These are phyloP conservation scores for Phylloboletellus chloephorus DNA, from an alignment of 1,284 basidiomycete genomes.

Conservation along the genomic window DNA sequence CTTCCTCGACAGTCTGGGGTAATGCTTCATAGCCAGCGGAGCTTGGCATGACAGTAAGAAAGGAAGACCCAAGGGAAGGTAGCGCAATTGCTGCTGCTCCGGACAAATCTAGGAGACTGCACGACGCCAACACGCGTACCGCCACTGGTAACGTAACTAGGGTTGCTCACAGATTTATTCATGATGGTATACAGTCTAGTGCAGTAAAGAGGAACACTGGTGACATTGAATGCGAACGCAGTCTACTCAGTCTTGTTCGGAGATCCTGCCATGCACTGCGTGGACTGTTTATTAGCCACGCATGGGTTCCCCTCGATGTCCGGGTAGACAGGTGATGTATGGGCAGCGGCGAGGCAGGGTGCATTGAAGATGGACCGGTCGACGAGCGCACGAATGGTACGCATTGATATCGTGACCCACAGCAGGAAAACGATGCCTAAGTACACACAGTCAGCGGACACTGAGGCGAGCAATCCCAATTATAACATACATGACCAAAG, in stretches of 20 bases:
- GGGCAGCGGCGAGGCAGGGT: constrained; percentile 30
- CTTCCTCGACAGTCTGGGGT: constrained; percentile 53
- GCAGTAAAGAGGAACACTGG: no score
- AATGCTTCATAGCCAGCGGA: constrained; percentile 63
- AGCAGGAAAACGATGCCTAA: constrained; percentile 40
- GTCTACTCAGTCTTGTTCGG: constrained; percentile 1
- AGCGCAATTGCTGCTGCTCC: no score
- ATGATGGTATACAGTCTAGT: no score
- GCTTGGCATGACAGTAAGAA: constrained; percentile 41
- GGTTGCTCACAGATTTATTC: no score
- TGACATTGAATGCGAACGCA: background rate
- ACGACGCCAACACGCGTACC: constrained; percentile 11
- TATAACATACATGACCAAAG: constrained; percentile 31
- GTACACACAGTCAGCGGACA: constrained; percentile 5
- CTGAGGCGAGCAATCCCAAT: background rate
- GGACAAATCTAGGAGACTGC: constrained; percentile 14
- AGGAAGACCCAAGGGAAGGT: constrained; percentile 8
- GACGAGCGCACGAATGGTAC: constrained; percentile 38
- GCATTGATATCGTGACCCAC: constrained; percentile 41
- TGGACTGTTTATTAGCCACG: background rate
- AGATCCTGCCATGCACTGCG: background rate
- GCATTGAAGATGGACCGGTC: constrained; percentile 44
- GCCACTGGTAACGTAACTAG: constrained; percentile 21
- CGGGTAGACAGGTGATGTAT: background rate
- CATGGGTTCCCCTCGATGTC: constrained; percentile 16